Evolutionary conservation across 495 filamentous ascomycete species (phyloP).

Genomic region (Penicillium macrosclerotiorum): DNA sequence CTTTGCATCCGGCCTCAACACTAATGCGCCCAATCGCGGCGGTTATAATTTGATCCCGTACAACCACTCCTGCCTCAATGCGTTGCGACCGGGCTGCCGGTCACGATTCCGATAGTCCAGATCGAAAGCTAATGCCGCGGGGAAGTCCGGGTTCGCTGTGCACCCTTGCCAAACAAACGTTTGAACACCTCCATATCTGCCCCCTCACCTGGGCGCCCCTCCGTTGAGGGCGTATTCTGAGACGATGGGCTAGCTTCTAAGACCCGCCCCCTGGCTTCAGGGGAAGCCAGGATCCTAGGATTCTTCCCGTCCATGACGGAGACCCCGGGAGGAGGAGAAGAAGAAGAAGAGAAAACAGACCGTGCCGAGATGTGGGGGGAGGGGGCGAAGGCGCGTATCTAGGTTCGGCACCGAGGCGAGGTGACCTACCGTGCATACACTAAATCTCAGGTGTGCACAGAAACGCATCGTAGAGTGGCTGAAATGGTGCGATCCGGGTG

Average conservation of each 20-base stretch:
- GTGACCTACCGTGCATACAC: constrained; percentile 32
- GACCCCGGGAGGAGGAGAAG: too few relatives aligned
- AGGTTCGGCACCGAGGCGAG: constrained; percentile 14
- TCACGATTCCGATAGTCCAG: constrained; percentile 24
- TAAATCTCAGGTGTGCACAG: constrained; percentile 24
- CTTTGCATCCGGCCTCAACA: constrained; percentile 10
- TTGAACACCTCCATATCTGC: neutral
- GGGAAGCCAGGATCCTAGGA: too few relatives aligned
- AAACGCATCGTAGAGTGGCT: constrained; percentile 28
- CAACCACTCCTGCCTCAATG: neutral
- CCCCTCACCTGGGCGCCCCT: too few relatives aligned
- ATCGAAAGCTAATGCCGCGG: constrained; percentile 21
- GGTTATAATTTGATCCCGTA: constrained; percentile 16
- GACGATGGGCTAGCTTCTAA: too few relatives aligned
- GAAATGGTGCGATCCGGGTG: constrained; percentile 24
- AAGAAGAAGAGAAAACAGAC: too few relatives aligned
- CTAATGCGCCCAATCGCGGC: constrained; percentile 10
- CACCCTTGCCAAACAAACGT: neutral
- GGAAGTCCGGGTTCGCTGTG: constrained; percentile 10
- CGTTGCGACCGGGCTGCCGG: constrained; percentile 19
- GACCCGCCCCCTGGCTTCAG: too few relatives aligned
- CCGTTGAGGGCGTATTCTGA: too few relatives aligned
- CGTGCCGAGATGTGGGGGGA: neutral
- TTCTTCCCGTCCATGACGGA: too few relatives aligned
- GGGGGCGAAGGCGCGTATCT: constrained; percentile 1